These are phyloP conservation scores for Parmales sp. DNA, from an alignment of 108 stramenopile species.

Conservation along the genomic window DNA sequence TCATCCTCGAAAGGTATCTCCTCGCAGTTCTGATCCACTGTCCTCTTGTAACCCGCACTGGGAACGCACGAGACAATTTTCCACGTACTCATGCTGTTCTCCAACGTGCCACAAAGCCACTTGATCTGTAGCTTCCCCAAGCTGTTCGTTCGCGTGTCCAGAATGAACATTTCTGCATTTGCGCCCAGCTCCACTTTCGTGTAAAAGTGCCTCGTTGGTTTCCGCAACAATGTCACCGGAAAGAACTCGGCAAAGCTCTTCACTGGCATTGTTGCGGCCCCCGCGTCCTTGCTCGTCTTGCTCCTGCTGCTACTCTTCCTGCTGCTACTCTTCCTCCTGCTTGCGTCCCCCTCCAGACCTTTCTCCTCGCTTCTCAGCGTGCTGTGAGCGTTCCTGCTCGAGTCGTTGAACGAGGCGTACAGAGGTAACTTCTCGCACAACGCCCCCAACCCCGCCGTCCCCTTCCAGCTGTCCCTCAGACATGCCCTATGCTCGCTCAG, in stretches of 20 bases:
- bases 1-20: background rate
- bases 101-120: background rate
- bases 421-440: background rate
- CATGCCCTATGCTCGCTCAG: too few species aligned
- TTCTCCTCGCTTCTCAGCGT: background rate
- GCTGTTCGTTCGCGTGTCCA: background rate
- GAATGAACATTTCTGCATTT: background rate
- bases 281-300: background rate
- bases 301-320: background rate
- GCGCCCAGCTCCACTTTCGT: background rate
- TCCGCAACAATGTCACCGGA: background rate
- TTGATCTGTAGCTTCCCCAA: background rate
- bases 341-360: background rate
- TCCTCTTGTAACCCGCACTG: background rate
- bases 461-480: background rate
- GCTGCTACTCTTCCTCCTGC: background rate
- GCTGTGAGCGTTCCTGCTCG: background rate
- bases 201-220: slow-evolving; percentile 1
- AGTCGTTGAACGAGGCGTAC: slow-evolving; percentile 1
- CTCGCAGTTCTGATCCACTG: background rate
- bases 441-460: background rate
- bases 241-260: background rate
- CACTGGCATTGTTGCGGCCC: background rate
- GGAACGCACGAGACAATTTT: background rate
- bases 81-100: background rate